Percentiles rank a stretch among this genome's conserved stretches.
These are phyloP conservation scores for Fusarium miscanthi DNA, from an alignment of 2,329 filamentous ascomycete species.

Conservation along the genomic window DNA sequence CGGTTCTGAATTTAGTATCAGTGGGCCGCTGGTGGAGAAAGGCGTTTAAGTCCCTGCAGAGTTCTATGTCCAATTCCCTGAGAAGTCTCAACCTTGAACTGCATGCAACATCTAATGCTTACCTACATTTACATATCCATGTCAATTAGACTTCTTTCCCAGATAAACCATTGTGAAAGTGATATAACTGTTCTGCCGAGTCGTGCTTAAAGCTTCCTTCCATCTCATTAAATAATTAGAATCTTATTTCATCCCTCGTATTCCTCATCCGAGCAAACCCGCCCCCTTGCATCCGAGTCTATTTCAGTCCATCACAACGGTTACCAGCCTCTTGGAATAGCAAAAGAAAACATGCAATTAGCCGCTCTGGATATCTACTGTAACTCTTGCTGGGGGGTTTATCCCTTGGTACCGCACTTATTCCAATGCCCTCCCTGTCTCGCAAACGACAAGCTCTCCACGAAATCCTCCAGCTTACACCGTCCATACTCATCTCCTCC, in stretches of 20 bases:
- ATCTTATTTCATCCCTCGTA: constrained; percentile 1
- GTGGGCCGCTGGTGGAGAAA: constrained; percentile 6
- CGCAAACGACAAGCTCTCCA: constrained; percentile 81
- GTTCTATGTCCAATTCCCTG: neutral
- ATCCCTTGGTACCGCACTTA: constrained; percentile 18
- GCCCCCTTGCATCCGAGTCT: constrained; percentile 18
- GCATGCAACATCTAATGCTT: neutral
- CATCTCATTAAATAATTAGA: neutral
- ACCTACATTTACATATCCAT: neutral
- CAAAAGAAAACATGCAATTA: constrained; percentile 27
- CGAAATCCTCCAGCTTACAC: constrained; percentile 76
- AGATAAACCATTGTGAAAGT: neutral
- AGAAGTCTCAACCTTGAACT: neutral
- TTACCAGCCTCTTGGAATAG: constrained; percentile 4
- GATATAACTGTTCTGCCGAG: neutral
- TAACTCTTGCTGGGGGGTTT: neutral
- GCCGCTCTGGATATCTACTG: constrained; percentile 5
- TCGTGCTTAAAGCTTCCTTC: neutral
- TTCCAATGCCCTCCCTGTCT: constrained; percentile 78
- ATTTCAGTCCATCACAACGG: constrained; percentile 23
- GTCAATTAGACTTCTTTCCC: neutral
- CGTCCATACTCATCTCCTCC: constrained; percentile 75
- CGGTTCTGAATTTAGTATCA: constrained; percentile 33
- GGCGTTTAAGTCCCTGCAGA: neutral
- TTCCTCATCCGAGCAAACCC: constrained; percentile 5